Evolutionary conservation across 768 basidiomycete genomes (phyloP).

Genomic region (Lactarius tabidus): DNA sequence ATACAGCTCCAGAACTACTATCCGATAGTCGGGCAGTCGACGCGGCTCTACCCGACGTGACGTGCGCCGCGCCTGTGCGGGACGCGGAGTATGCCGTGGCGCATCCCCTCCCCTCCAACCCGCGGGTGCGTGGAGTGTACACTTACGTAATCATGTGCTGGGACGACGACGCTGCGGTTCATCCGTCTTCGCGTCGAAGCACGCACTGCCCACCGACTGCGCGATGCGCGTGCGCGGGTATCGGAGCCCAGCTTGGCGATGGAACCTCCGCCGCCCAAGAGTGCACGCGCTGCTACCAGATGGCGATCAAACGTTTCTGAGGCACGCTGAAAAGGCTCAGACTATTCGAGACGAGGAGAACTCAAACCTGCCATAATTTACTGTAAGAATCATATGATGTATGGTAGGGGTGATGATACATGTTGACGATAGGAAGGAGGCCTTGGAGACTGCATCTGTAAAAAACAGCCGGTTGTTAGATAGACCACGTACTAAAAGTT

Average conservation of each 20-base stretch:
- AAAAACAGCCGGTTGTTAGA: not conserved
- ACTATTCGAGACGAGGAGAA: not conserved
- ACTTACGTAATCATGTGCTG: conserved; percentile 73
- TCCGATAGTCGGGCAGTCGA: conserved; percentile 61
- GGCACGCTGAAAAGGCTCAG: conserved; percentile 20
- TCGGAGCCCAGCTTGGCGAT: conserved; percentile 62
- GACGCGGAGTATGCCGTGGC: conserved; percentile 64
- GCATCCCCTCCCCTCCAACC: conserved; percentile 39
- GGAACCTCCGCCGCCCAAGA: conserved; percentile 45
- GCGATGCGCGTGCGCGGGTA: conserved; percentile 55
- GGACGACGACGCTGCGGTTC: conserved; percentile 79
- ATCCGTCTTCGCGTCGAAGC: conserved; percentile 85
- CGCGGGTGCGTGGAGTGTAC: conserved; percentile 66
- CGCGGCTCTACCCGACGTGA: conserved; percentile 73
- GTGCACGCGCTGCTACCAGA: conserved; percentile 60
- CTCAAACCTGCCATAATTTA: conserved; percentile 1
- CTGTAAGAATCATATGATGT: not conserved
- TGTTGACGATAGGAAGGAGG: not conserved
- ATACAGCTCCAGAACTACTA: conserved; percentile 66
- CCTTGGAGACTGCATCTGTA: not conserved
- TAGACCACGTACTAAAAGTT: not conserved
- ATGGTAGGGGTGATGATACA: not conserved
- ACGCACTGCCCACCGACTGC: conserved; percentile 79
- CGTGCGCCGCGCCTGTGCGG: conserved; percentile 71
- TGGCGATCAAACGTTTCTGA: conserved; percentile 59